Conservation (phyloP, 106 monocot species). For the Platanthera zijinensis region DNA sequence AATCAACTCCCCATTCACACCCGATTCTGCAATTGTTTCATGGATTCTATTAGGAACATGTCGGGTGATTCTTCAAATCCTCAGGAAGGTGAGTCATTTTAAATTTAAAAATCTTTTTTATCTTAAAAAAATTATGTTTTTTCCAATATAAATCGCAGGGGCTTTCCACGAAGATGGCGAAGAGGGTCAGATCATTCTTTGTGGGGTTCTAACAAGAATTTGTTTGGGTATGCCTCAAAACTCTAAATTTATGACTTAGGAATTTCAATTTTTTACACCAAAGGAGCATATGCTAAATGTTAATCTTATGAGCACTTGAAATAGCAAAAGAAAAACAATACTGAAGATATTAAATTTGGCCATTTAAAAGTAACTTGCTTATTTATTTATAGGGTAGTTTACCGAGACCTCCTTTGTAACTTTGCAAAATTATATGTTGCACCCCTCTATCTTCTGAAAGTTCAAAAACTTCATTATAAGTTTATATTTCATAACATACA, state of each 20-base stretch:
- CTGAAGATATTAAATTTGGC: neutral
- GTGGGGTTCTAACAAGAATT: constrained; percentile 1
- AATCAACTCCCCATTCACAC: no score
- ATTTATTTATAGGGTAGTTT: no score
- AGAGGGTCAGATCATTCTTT: neutral
- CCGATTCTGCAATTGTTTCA: no score
- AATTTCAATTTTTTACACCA: neutral
- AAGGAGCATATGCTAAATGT: neutral
- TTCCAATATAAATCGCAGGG: neutral
- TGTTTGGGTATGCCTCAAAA: constrained; percentile 4
- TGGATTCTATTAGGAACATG: neutral
- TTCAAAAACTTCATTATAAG: no score
- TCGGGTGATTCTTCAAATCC: neutral
- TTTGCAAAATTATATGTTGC: no score
- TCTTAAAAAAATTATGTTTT: neutral
- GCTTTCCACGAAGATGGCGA: neutral
- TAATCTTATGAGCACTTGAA: neutral
- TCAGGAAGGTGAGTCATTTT: neutral
- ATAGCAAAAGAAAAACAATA: neutral
- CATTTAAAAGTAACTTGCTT: no score
- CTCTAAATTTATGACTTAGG: neutral
- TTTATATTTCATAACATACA: no score
- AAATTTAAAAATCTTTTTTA: neutral
- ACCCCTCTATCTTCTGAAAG: no score
- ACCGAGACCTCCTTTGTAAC: no score